A percentile compares a stretch with the other conserved stretches of the same genome.
Conservation (phyloP, 2,329 filamentous ascomycete genomes). For the Fusarium sp. region DNA sequence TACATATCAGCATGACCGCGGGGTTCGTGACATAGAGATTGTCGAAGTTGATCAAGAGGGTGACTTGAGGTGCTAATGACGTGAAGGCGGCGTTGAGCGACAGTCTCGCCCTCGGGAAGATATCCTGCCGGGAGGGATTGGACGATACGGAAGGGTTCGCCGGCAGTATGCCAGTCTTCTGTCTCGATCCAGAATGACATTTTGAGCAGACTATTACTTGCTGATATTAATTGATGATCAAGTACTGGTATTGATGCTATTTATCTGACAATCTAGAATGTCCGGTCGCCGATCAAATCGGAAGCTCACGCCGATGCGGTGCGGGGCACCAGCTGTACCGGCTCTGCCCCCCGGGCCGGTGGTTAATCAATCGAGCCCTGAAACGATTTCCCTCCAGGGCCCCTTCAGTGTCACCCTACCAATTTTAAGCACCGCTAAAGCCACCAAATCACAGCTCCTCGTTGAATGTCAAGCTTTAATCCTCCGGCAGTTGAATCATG, state of each 20-base stretch:
- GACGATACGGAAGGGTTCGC: conserved; percentile 41
- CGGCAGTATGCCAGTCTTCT: conserved; percentile 42
- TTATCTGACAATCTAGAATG: neutral
- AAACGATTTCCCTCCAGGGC: neutral
- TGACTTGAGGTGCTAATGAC: neutral
- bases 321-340: neutral
- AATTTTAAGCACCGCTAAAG: neutral
- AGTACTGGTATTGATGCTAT: neutral
- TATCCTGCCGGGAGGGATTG: conserved; percentile 3
- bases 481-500: conserved; percentile 21
- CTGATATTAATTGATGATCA: neutral
- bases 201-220: neutral
- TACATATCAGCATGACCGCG: conserved; percentile 39
- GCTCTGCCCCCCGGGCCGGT: neutral
- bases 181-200: conserved; percentile 37
- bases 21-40: conserved; percentile 31
- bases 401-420: neutral
- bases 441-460: neutral
- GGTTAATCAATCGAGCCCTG: neutral
- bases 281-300: neutral
- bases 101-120: neutral
- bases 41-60: conserved; percentile 18
- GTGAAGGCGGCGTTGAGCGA: conserved; percentile 9
- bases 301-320: neutral
- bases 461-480: neutral